phyloP scores from a whole-genome alignment of 768 basidiomycete genomes.

The Boletus sensibilis region DNA sequence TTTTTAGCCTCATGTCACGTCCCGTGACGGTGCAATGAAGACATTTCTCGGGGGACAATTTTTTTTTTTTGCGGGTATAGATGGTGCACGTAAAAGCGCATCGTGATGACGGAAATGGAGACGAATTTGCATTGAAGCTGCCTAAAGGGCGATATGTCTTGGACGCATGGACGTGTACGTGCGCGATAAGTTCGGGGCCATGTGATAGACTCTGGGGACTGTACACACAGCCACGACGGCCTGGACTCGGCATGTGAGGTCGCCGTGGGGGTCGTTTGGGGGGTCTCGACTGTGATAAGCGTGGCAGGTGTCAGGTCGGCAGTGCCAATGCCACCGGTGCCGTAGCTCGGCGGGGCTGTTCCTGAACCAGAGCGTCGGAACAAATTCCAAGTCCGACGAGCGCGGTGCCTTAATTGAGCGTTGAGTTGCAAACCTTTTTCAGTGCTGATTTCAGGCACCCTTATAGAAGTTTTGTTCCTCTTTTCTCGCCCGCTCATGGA shows the following conservation, averaged over 20 bases:
- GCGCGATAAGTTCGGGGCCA: conserved; percentile 11
- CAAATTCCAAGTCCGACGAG: conserved; percentile 31
- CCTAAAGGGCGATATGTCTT: too few species aligned
- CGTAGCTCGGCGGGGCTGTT: conserved; percentile 36
- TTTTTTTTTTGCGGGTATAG: too few species aligned
- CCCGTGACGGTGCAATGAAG: too few species aligned
- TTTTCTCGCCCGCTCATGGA: conserved; percentile 34
- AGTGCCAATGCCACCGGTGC: conserved; percentile 31
- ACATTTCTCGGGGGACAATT: neutral
- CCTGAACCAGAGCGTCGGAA: conserved; percentile 30
- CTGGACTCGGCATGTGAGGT: conserved; percentile 7
- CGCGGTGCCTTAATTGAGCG: conserved; percentile 38
- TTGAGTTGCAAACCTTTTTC: conserved; percentile 28
- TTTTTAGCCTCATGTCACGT: too few species aligned
- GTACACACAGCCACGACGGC: neutral
- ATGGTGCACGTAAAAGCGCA: neutral
- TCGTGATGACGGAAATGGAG: neutral
- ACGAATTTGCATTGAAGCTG: neutral
- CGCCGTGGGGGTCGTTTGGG: conserved; percentile 20
- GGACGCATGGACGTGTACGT: neutral
- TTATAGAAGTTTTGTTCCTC: conserved; percentile 35
- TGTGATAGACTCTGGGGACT: neutral
- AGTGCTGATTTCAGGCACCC: conserved; percentile 36
- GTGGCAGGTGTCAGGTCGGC: conserved; percentile 16
- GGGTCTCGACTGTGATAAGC: conserved; percentile 21